Conservation (phyloP, 176 grass and related monocot genomes). For the Coix lacrymajobi region DNA sequence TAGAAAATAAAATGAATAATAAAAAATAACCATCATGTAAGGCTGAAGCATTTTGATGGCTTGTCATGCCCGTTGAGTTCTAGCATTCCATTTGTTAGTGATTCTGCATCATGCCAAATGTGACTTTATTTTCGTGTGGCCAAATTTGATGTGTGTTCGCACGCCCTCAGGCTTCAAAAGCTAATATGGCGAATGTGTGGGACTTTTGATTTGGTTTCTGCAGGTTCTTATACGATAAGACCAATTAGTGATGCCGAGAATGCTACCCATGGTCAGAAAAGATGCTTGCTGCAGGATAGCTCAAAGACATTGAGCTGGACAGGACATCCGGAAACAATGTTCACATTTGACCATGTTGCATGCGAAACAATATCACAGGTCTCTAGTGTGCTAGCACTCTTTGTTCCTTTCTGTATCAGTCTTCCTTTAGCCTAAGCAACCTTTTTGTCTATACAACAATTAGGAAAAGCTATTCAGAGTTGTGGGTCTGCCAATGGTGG, state of each 20-base stretch:
- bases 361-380: constrained; percentile 90
- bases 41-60: not conserved
- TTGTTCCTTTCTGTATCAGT: not conserved
- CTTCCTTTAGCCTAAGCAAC: constrained; percentile 9
- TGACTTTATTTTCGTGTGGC: not conserved
- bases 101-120: not conserved
- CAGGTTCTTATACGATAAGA: constrained; percentile 75
- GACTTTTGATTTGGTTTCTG: not conserved
- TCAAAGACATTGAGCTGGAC: constrained; percentile 70
- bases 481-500: constrained; percentile 84
- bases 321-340: constrained; percentile 74
- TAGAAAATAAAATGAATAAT: not conserved
- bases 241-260: constrained; percentile 63
- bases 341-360: constrained; percentile 87
- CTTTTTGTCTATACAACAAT: constrained; percentile 2
- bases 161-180: not conserved
- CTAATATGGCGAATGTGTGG: not conserved
- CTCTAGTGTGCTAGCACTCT: constrained; percentile 4
- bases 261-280: constrained; percentile 35
- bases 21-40: not conserved
- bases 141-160: not conserved
- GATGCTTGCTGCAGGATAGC: constrained; percentile 83
- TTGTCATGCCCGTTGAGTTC: not conserved
- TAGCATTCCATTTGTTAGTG: not conserved
- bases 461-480: constrained; percentile 81